A percentile compares a stretch with the other conserved stretches of the same genome.
phyloP scores from a whole-genome alignment of 306 rosid genomes.

The Prunus armeniaca region DNA sequence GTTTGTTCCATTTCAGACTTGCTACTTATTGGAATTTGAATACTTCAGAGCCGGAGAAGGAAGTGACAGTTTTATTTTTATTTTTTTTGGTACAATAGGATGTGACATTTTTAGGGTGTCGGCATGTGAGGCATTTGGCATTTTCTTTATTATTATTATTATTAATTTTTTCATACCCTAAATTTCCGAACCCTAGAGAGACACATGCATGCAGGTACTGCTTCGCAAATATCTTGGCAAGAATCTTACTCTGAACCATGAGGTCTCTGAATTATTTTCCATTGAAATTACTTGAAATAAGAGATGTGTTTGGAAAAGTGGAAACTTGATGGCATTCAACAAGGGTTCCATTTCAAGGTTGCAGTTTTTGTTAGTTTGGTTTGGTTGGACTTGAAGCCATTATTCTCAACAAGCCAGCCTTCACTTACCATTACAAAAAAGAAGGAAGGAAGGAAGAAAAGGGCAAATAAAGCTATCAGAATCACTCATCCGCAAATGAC shows the following conservation, averaged over 20 bases:
- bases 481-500: not conserved
- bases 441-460: not conserved
- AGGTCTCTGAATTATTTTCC: not conserved
- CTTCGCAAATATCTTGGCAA: not conserved
- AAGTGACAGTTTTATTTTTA: not conserved
- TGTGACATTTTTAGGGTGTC: not conserved
- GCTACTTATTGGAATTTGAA: not conserved
- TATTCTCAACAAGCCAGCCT: not conserved
- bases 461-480: not conserved
- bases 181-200: not conserved
- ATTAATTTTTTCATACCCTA: not conserved
- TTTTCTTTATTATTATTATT: not conserved
- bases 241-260: not conserved
- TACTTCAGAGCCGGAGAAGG: not conserved
- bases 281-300: not conserved
- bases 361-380: not conserved
- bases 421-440: too few species aligned
- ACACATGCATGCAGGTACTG: not conserved
- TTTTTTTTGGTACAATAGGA: not conserved
- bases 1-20: not conserved
- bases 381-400: not conserved
- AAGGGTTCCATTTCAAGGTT: not conserved
- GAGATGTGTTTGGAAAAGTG: constrained; percentile 1
- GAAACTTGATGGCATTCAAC: not conserved
- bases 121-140: not conserved